A percentile compares a stretch with the other conserved stretches of the same genome.
Evolutionary conservation across 768 basidiomycete species (phyloP).

Genomic region (Collybiopsis confluens): DNA sequence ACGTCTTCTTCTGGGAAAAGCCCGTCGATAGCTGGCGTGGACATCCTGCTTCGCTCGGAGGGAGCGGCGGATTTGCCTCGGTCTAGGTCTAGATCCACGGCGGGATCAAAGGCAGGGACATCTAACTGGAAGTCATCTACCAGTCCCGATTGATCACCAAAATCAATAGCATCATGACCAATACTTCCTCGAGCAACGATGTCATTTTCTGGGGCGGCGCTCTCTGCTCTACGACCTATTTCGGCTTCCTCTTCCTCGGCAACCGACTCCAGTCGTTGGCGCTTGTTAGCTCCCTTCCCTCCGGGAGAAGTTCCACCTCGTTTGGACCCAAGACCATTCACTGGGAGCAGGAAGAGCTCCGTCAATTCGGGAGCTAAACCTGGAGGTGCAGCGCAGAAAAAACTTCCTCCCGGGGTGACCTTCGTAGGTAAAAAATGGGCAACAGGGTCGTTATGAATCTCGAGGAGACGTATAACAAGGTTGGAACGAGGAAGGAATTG

Average conservation of each 20-base stretch:
- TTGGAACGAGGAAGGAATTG: constrained; percentile 83
- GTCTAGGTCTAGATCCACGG: constrained; percentile 35
- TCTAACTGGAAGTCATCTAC: constrained; percentile 76
- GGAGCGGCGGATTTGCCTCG: constrained; percentile 46
- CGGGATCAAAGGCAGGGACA: constrained; percentile 44
- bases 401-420: constrained; percentile 63
- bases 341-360: constrained; percentile 79
- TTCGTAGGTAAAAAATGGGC: constrained; percentile 84
- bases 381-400: constrained; percentile 82
- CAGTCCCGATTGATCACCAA: constrained; percentile 49
- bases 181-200: constrained; percentile 50
- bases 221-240: constrained; percentile 62
- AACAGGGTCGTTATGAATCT: constrained; percentile 81
- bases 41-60: constrained; percentile 58
- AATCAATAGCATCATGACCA: constrained; percentile 58
- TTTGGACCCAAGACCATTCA: constrained; percentile 48
- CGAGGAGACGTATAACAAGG: constrained; percentile 78
- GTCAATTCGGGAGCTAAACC: constrained; percentile 79
- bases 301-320: constrained; percentile 58
- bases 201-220: constrained; percentile 57
- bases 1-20: constrained; percentile 50
- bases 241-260: constrained; percentile 67
- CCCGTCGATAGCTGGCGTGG: constrained; percentile 62
- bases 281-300: constrained; percentile 55
- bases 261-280: constrained; percentile 47